A percentile compares a stretch with the other conserved stretches of the same genome.
These are phyloP conservation scores for Clarireedia paspali DNA, from an alignment of 2,329 filamentous ascomycete species.

Conservation along the genomic window DNA sequence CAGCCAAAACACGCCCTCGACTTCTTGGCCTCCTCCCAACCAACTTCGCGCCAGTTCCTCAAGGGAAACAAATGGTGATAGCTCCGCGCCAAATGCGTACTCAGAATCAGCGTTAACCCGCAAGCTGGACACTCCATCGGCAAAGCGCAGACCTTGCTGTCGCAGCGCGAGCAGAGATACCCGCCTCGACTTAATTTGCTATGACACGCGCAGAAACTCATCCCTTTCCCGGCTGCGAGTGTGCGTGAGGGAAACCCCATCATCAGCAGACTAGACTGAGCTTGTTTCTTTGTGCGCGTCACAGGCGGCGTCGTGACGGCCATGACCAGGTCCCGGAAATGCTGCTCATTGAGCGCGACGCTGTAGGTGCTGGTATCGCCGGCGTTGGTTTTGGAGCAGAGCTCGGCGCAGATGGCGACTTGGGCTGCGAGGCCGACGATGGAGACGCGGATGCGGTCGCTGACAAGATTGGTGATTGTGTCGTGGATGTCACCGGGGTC, in stretches of 20 bases:
- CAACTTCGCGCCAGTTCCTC: conserved; percentile 82
- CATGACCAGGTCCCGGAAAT: conserved; percentile 85
- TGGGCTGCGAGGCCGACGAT: conserved; percentile 88
- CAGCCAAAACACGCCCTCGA: conserved; percentile 67
- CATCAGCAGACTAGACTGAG: conserved; percentile 67
- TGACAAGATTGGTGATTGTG: conserved; percentile 71
- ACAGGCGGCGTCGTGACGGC: conserved; percentile 83
- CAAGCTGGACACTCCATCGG: conserved; percentile 89
- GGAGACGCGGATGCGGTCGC: conserved; percentile 77
- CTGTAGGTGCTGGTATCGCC: conserved; percentile 71
- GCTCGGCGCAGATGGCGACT: conserved; percentile 83
- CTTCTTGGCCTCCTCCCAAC: conserved; percentile 63
- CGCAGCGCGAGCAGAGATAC: conserved; percentile 85
- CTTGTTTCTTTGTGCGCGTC: conserved; percentile 56
- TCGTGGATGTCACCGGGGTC: conserved; percentile 95
- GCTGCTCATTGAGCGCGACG: conserved; percentile 77
- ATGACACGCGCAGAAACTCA: conserved; percentile 85
- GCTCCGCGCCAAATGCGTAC: conserved; percentile 84
- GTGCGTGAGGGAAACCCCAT: conserved; percentile 95
- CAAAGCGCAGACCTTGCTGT: conserved; percentile 79
- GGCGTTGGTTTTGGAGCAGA: conserved; percentile 80
- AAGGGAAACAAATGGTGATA: conserved; percentile 91
- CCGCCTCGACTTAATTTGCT: conserved; percentile 74
- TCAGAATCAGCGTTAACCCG: conserved; percentile 85
- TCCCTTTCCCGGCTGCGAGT: conserved; percentile 56